Base-by-base conservation (phyloP, 2,329 filamentous ascomycete genomes). In the Cryphonectria radicalis region DNA sequence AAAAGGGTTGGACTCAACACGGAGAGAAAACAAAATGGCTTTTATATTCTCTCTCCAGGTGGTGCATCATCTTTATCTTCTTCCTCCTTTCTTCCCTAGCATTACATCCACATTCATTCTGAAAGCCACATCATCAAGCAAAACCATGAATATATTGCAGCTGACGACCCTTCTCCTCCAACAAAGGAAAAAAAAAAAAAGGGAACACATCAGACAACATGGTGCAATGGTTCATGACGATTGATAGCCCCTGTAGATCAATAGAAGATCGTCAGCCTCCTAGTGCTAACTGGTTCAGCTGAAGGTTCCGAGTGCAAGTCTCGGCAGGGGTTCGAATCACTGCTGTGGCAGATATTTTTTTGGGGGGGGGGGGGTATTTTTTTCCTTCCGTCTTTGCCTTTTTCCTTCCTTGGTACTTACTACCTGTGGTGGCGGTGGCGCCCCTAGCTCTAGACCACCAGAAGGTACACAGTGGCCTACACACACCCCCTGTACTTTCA, bases 231-330 rank as follows among this genome's bases (percentile, higher is more conserved):
- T 43, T 35, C 32, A 57, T 19, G n/a, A 32, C 32, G 8, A 32
- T 7, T 37, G n/a, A 63, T 8, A n/a, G 69, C 66, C 63, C 66
- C 46, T 55, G 55, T 74, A 70, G 73, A 68, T 73, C 68, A 74
- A 74, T 74, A 70, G 73, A 63, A 74, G 68, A 71, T 66, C 69
- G 62, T 71, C 63, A 66, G 65, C 64, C 70, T 72, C 73, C 73
- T 73, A 72, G 37, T 35, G 28, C 11, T 67, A 35, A 42, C 11
- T 67, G 42, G 63, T 37, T 32, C 32, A 72, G 57, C 65, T 67
- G 63, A 71, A 72, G 73, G 72, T 71, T 74, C 64, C 68, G 63
- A 72, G 73, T 74, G 70, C 73, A 73, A 74, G 73, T 74, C 67
- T 69, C 67, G 68, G 59, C 65, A 64, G 59, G 71, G 71, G 68